phyloP scores from a whole-genome alignment of 805 yeast species.

The Schwanniomyces yamadae region DNA sequence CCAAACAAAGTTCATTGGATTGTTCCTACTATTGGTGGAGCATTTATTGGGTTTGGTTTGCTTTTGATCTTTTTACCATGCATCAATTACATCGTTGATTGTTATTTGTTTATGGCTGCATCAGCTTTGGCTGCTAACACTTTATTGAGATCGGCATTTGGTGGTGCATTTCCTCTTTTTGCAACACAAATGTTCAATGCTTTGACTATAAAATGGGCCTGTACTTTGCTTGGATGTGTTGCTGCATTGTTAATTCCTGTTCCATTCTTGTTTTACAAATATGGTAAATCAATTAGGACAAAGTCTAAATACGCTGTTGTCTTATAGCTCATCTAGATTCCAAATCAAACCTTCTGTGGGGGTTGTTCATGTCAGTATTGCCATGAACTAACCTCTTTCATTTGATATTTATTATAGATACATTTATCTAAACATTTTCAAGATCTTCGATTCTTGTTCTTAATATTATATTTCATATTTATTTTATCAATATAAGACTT shows the following conservation, averaged over 20 bases:
- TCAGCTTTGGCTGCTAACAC: slow-evolving; percentile 67
- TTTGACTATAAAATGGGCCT: slow-evolving; percentile 55
- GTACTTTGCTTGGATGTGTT: slow-evolving; percentile 52
- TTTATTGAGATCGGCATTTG: slow-evolving; percentile 56
- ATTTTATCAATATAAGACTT: not conserved
- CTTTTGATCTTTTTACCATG: slow-evolving; percentile 58
- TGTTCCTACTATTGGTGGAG: slow-evolving; percentile 52
- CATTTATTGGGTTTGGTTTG: slow-evolving; percentile 44
- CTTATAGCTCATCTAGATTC: slow-evolving; percentile 1
- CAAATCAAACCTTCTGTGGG: too few species aligned
- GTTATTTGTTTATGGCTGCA: slow-evolving; percentile 58
- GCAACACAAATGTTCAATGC: slow-evolving; percentile 51
- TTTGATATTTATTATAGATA: not conserved
- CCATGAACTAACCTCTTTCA: too few species aligned
- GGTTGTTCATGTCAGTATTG: too few species aligned
- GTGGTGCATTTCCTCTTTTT: slow-evolving; percentile 61
- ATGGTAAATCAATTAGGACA: slow-evolving; percentile 40
- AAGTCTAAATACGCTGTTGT: slow-evolving; percentile 12
- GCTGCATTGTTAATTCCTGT: slow-evolving; percentile 54
- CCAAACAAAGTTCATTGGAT: slow-evolving; percentile 75
- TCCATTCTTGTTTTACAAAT: slow-evolving; percentile 53
- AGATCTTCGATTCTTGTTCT: not conserved
- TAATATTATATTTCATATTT: not conserved
- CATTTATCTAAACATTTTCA: not conserved
- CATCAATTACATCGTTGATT: slow-evolving; percentile 59